Evolutionary conservation across 768 basidiomycete genomes (phyloP).

Genomic region (Russula sp.): DNA sequence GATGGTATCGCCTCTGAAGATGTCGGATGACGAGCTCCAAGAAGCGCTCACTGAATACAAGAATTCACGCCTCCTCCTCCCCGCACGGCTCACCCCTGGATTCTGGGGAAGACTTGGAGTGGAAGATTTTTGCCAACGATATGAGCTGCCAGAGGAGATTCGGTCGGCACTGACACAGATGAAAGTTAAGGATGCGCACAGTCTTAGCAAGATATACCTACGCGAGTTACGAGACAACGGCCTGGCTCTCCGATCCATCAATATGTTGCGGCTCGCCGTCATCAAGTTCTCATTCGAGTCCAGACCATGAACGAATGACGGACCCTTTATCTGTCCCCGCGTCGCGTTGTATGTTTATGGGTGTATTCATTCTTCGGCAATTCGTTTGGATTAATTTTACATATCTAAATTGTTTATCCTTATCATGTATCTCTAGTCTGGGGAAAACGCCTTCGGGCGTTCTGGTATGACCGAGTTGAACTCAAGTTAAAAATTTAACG

Average conservation of each 20-base stretch:
- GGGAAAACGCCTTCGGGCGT: neutral
- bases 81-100: conserved; percentile 8
- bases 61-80: conserved; percentile 9
- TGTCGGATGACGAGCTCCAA: conserved; percentile 12
- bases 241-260: neutral
- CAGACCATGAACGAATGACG: neutral
- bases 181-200: conserved; percentile 8
- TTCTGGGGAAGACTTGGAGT: conserved; percentile 1
- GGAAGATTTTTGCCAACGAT: conserved; percentile 10
- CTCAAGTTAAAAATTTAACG: neutral
- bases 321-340: no score
- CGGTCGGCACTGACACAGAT: neutral
- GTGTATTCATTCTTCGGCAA: neutral
- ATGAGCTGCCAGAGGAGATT: conserved; percentile 9
- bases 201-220: conserved; percentile 8
- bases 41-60: conserved; percentile 4
- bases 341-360: neutral
- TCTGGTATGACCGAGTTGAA: neutral
- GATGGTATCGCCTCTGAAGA: neutral
- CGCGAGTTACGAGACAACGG: conserved; percentile 3
- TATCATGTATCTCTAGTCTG: conserved; percentile 4
- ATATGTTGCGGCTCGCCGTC: conserved; percentile 12
- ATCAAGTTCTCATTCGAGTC: conserved; percentile 15
- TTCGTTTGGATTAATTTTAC: neutral
- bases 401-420: neutral